These are phyloP conservation scores for Trichoderma sp. DNA, from an alignment of 2,329 filamentous ascomycete genomes.

Conservation along the genomic window DNA sequence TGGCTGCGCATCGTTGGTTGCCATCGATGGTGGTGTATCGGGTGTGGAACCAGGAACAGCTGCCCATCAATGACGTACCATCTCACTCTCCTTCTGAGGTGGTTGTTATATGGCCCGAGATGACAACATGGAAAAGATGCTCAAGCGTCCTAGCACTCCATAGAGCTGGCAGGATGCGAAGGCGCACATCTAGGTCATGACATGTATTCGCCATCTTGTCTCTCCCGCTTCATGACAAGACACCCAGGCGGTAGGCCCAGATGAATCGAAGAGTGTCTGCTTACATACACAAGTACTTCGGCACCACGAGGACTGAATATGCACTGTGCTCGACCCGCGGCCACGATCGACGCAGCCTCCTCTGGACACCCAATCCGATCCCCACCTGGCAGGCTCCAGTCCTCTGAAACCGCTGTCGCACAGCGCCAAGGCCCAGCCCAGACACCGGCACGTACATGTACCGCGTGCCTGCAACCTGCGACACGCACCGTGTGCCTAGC, in stretches of 20 bases:
- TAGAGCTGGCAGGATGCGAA: no score
- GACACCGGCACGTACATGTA: neutral
- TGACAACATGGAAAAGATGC: no score
- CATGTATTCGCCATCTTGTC: neutral
- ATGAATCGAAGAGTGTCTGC: no score
- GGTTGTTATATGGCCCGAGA: neutral
- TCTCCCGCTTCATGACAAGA: constrained; percentile 11
- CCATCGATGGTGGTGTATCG: constrained; percentile 12
- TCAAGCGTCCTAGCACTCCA: no score
- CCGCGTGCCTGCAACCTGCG: neutral
- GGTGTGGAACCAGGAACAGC: constrained; percentile 20
- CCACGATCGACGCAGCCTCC: neutral
- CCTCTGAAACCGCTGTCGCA: neutral
- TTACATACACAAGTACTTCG: no score
- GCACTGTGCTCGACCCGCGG: constrained; percentile 1
- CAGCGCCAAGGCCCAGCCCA: neutral
- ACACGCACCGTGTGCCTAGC: constrained; percentile 13
- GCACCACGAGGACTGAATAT: neutral
- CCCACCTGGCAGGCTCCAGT: neutral
- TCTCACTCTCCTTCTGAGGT: neutral
- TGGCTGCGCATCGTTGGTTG: constrained; percentile 25
- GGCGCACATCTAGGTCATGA: no score
- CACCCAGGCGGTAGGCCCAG: neutral
- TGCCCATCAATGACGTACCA: constrained; percentile 21
- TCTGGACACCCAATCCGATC: no score